These are phyloP conservation scores for Yamadazyma phyllophila DNA, from an alignment of 805 yeast genomes.

Conservation along the genomic window DNA sequence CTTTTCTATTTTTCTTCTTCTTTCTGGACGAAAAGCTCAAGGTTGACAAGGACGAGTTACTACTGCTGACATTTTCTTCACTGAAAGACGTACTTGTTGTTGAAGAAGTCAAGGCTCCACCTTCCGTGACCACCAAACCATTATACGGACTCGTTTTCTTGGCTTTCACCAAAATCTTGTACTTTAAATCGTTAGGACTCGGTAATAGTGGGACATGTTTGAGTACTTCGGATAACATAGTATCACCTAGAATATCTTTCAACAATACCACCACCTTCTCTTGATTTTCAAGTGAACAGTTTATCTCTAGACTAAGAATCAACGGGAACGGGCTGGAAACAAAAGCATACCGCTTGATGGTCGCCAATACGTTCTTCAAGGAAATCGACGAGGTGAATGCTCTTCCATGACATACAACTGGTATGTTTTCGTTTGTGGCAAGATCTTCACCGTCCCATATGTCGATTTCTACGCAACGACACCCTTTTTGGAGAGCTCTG, in stretches of 20 bases:
- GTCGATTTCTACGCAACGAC: constrained; percentile 93
- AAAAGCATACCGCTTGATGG: constrained; percentile 83
- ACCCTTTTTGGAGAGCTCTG: constrained; percentile 83
- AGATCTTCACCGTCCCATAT: constrained; percentile 79
- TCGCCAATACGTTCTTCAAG: constrained; percentile 63
- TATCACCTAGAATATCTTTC: constrained; percentile 56
- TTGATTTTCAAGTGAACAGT: constrained; percentile 73
- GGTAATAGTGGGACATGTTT: constrained; percentile 48
- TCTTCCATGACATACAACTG: constrained; percentile 87
- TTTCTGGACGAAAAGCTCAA: constrained; percentile 23
- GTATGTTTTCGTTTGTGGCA: constrained; percentile 45
- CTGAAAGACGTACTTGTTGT: constrained; percentile 40
- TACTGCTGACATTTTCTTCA: constrained; percentile 28
- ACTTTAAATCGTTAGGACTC: constrained; percentile 69
- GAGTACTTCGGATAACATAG: constrained; percentile 45
- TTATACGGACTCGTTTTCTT: constrained; percentile 49
- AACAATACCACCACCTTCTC: constrained; percentile 52
- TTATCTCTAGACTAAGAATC: constrained; percentile 80
- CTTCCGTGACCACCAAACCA: constrained; percentile 19
- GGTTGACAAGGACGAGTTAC: constrained; percentile 4
- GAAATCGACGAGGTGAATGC: constrained; percentile 76
- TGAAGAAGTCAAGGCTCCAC: constrained; percentile 17
- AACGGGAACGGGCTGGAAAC: constrained; percentile 84
- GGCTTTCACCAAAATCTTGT: constrained; percentile 73
- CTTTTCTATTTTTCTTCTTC: constrained; percentile 19